Evolutionary conservation across 2,329 filamentous ascomycete species (phyloP).

Genomic region (Ascochyta pisi): DNA sequence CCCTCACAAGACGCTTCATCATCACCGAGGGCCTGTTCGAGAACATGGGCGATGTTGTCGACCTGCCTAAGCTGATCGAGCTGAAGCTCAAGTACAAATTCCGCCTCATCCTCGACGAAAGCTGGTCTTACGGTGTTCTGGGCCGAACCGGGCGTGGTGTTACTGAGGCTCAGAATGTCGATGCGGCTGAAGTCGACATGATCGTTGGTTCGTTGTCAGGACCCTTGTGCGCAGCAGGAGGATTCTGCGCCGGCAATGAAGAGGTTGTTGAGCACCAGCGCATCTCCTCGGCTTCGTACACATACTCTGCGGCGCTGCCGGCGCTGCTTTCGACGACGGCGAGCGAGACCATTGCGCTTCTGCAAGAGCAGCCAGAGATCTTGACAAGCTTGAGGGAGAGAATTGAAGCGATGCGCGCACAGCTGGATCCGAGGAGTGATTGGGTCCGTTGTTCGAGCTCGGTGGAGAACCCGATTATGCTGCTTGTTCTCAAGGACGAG

Average conservation of each 20-base stretch:
- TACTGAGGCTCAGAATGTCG: conserved; percentile 96
- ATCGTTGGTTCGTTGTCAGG: conserved; percentile 92
- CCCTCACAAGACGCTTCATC: conserved; percentile 89
- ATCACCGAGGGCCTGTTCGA: conserved; percentile 96
- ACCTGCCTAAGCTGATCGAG: conserved; percentile 88
- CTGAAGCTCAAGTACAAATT: conserved; percentile 98
- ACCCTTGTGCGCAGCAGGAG: conserved; percentile 88
- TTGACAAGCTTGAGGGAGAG: conserved; percentile 82
- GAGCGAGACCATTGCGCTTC: conserved; percentile 83
- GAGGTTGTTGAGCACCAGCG: conserved; percentile 97
- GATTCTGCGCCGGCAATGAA: conserved; percentile 90
- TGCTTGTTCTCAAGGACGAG: conserved; percentile 83
- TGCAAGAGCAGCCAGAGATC: conserved; percentile 87
- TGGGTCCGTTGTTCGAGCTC: conserved; percentile 86
- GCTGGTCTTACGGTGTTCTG: conserved; percentile 94
- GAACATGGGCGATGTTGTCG: conserved; percentile 80
- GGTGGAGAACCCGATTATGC: conserved; percentile 83
- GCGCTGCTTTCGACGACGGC: conserved; percentile 95
- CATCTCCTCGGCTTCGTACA: conserved; percentile 90
- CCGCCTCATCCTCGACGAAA: conserved; percentile 95
- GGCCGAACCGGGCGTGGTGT: conserved; percentile 89
- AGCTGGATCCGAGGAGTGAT: conserved; percentile 91
- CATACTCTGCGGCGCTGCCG: conserved; percentile 92
- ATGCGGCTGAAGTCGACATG: conserved; percentile 93
- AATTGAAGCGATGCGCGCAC: conserved; percentile 81